A percentile compares a stretch with the other conserved stretches of the same genome.
Conservation (phyloP, 768 basidiomycete species). For the Lactarius hengduanensis region DNA sequence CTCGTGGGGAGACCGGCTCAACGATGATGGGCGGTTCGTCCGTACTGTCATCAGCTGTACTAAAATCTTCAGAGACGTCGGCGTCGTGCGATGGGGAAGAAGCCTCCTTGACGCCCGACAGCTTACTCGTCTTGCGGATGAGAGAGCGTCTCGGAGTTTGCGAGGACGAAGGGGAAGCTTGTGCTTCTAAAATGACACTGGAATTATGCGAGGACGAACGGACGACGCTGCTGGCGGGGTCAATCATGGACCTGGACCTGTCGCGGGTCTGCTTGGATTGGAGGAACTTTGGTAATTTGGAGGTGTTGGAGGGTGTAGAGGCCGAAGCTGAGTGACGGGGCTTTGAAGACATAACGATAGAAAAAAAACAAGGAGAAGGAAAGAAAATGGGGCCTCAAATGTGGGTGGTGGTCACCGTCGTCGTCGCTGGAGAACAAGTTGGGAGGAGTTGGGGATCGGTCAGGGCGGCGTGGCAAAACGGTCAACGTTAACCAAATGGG, state of each 20-base stretch:
- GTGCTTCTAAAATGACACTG: slow-evolving; percentile 32
- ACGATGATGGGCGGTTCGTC: slow-evolving; percentile 65
- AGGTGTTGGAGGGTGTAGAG: slow-evolving; percentile 44
- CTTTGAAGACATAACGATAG: slow-evolving; percentile 44
- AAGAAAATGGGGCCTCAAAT: not conserved
- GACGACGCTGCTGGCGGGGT: slow-evolving; percentile 41
- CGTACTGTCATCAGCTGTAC: slow-evolving; percentile 38
- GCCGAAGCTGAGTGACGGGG: slow-evolving; percentile 45
- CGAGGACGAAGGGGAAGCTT: slow-evolving; percentile 12
- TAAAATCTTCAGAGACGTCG: slow-evolving; percentile 33
- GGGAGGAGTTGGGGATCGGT: not conserved
- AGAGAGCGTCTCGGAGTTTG: slow-evolving; percentile 26
- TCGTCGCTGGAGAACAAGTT: slow-evolving; percentile 19
- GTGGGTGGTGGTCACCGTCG: slow-evolving; percentile 10
- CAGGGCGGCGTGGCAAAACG: slow-evolving; percentile 15
- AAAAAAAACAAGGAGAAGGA: not conserved
- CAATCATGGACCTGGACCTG: slow-evolving; percentile 53
- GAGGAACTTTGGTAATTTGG: slow-evolving; percentile 66
- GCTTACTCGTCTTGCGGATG: slow-evolving; percentile 26
- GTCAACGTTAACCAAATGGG: not conserved
- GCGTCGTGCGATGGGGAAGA: slow-evolving; percentile 31
- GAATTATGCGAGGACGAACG: slow-evolving; percentile 46
- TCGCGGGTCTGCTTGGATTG: slow-evolving; percentile 59
- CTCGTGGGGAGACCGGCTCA: slow-evolving; percentile 56
- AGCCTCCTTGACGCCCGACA: slow-evolving; percentile 28